Conservation (phyloP, 2,329 filamentous ascomycete genomes). For the Penicillium decumbens region DNA sequence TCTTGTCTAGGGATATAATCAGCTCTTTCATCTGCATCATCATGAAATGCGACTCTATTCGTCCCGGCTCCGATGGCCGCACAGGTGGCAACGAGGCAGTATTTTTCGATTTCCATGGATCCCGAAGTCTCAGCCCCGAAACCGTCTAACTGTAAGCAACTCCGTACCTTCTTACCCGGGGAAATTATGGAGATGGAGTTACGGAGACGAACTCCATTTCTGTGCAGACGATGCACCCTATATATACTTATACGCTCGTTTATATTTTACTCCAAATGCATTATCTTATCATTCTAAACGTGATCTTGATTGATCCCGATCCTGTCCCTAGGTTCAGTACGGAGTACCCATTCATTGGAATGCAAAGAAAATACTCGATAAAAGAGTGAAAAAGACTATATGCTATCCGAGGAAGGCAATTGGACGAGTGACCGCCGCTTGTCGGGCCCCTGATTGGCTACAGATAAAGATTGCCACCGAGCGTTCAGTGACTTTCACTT, state of each 20-base stretch:
- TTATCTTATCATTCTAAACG: not conserved
- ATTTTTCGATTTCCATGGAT: not conserved
- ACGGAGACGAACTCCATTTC: not conserved
- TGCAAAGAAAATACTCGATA: not conserved
- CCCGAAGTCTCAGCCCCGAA: not conserved
- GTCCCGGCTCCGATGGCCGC: constrained; percentile 1
- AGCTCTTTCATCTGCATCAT: not conserved
- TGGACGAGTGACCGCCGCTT: constrained; percentile 10
- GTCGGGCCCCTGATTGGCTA: constrained; percentile 18
- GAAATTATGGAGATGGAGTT: not conserved
- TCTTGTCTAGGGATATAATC: not conserved
- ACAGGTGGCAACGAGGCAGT: not conserved
- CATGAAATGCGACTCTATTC: not conserved
- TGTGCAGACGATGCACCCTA: not conserved
- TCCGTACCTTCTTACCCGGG: not conserved
- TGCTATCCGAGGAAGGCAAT: constrained; percentile 14
- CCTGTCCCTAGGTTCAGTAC: not conserved
- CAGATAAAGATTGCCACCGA: constrained; percentile 24
- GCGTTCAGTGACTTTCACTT: constrained; percentile 3
- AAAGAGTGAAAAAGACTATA: not conserved
- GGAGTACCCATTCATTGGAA: not conserved
- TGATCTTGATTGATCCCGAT: not conserved
- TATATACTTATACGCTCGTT: not conserved
- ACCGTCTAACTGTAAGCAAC: not conserved
- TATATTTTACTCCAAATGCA: too few species aligned